These are phyloP conservation scores for Knoxdaviesia proteae DNA, from an alignment of 2,329 filamentous ascomycete species.

Conservation along the genomic window DNA sequence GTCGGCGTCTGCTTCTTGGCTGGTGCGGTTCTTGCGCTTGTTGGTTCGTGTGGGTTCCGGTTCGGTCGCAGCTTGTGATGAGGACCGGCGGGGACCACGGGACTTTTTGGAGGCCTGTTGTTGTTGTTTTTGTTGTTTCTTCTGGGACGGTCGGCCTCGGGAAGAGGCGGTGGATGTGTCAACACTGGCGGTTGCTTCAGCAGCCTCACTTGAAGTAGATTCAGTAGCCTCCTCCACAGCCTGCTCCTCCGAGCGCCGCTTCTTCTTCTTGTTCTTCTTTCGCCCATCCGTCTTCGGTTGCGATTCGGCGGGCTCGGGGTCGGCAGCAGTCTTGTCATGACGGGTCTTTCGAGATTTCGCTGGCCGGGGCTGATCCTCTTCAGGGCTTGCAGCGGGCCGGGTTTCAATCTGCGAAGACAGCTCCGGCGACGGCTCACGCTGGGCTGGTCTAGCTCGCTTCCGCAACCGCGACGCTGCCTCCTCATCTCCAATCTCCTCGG, in stretches of 20 bases:
- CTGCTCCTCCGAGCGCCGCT: too few relatives aligned
- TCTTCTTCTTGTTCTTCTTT: not conserved
- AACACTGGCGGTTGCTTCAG: too few relatives aligned
- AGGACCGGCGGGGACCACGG: not conserved
- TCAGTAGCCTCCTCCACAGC: too few relatives aligned
- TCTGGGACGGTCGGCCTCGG: too few relatives aligned
- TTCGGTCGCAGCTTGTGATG: not conserved
- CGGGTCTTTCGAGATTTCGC: too few relatives aligned
- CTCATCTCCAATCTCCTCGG: conserved; percentile 21
- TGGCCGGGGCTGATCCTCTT: too few relatives aligned
- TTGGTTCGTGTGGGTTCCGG: not conserved
- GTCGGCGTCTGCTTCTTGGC: not conserved
- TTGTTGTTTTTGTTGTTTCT: not conserved
- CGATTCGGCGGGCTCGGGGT: too few relatives aligned
- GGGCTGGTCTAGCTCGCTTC: conserved; percentile 12
- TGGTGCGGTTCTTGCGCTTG: conserved; percentile 1
- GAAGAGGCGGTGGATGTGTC: too few relatives aligned
- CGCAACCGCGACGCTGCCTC: conserved; percentile 11
- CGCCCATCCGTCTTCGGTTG: not conserved
- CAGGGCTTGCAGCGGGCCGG: too few relatives aligned
- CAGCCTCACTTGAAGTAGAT: too few relatives aligned
- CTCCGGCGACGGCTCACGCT: not conserved
- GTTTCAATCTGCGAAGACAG: not conserved
- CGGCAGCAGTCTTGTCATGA: too few relatives aligned
- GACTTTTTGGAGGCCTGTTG: not conserved